Evolutionary conservation across 2,329 filamentous ascomycete genomes (phyloP), one percentile per base, ranked within the genome.

Genomic region (Cytospora chrysosperma): DNA sequence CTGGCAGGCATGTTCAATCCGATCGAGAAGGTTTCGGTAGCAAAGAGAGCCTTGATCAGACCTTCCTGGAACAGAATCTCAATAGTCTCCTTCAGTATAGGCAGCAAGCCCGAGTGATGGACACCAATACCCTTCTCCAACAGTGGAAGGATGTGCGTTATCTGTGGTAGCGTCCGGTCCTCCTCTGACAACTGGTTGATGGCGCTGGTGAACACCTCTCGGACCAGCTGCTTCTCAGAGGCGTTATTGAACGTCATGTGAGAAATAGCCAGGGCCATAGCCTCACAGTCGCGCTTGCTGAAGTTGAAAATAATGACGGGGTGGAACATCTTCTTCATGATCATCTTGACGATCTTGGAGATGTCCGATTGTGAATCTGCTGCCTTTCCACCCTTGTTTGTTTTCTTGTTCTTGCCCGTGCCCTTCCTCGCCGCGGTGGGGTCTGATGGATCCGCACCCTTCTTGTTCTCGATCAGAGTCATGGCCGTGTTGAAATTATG

Each of bases 231-330:
- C 76, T 97, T 96, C 77, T 99, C 95, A 0, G 92, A 93, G 26
- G 97, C 92, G 68, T 97, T 93, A 78, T 99, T 99, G 84, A 99
- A 97, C 54, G 91, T 88, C 72, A 98, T 85, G 65, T 87, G 85
- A 59, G 88, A 94, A 79, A 97, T 93, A 69, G 92, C 86, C 54
- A 99, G 81, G 1, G 95, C 95, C 75, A 95, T 88, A 67, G 88
- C 88, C 78, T 99, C 95, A 74, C 94, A 97, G 72, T 98, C 94
- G 68, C 94, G 86, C 81, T 99, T 99, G 83, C 93, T 97, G 80
- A 99, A 99, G 77, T 94, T 98, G 85, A 99, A 99, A 47, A 99
- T 93, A 74, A 99, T 99, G 71, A 98, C 95, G 0, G 95, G 95
- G 72, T 99, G 97, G 78, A 95, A 96, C 74, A 91, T 95, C 80